Percentiles rank a stretch among this genome's conserved stretches.
Conservation (phyloP, 768 basidiomycete genomes). For the Leccinum disarticulatum region DNA sequence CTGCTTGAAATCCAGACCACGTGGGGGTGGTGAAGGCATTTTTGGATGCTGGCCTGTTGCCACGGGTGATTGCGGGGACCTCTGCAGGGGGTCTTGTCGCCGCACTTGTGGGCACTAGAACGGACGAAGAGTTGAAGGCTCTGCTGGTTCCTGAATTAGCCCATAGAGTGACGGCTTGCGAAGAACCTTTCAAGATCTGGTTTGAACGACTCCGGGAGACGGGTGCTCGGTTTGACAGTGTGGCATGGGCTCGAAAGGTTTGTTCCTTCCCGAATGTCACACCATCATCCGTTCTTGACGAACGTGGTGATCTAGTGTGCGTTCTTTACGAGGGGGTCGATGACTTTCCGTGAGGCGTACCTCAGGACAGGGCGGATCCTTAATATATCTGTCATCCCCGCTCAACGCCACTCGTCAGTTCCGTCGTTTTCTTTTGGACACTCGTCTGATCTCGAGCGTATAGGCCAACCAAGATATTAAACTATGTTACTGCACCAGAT, state of each 20-base stretch:
- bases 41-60: constrained; percentile 80
- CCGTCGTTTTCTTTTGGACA: neutral
- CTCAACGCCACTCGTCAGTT: constrained; percentile 80
- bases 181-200: constrained; percentile 74
- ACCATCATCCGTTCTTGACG: neutral
- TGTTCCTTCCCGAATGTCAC: constrained; percentile 6
- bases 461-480: constrained; percentile 93
- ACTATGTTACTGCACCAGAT: constrained; percentile 95
- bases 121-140: constrained; percentile 78
- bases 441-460: constrained; percentile 7
- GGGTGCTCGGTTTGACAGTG: constrained; percentile 93
- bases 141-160: constrained; percentile 84
- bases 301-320: constrained; percentile 48
- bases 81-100: constrained; percentile 87
- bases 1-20: constrained; percentile 60
- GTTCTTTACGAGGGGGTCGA: constrained; percentile 90
- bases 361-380: constrained; percentile 88
- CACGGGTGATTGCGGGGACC: constrained; percentile 92
- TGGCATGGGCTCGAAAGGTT: constrained; percentile 89
- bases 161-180: constrained; percentile 76
- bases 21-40: constrained; percentile 92
- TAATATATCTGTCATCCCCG: constrained; percentile 91
- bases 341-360: constrained; percentile 96
- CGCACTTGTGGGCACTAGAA: constrained; percentile 79
- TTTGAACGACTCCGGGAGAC: constrained; percentile 73